Base-by-base conservation (phyloP, 164 flowering plant genomes). In the Umbilicus rupestris region DNA sequence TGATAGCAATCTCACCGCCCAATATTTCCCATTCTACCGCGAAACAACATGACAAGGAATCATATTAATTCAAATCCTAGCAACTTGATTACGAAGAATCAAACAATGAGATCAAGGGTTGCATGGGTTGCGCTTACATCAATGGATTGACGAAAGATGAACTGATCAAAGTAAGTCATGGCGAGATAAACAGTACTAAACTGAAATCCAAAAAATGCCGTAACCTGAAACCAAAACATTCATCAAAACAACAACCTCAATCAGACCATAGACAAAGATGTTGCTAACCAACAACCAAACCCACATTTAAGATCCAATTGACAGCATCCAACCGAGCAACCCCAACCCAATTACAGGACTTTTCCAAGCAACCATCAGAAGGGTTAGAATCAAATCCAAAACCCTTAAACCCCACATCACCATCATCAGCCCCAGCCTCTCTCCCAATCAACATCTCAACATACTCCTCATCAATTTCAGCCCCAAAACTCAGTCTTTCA, bases 1-100 rank as follows among this genome's bases (percentile, higher is more conserved):
- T 19, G 80, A 70, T 11, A 78, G 62, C 45, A 80, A 70, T 59
- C 67, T 60, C 2, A 78, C 42, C 22, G 73, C 76, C 83, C 80
- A 73, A 7, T 46, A 12, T 39, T 75, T 59, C 19, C 60, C 79
- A 52, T 60, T 68, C 83, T 80, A 59, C 46, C 62, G 30, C 35
- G 12, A 55, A 55, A 14, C 60, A 55, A 28, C 33, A 26, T 0
- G 6, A 12, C 28, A 55, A 28, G 60, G 33, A 55, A 55, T 9
- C 52, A 47, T 47, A 47, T n/a, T 20, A 50, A 22, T 24, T 7
- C 57, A 50, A 47, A 19, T 19, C 7, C 22, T 17, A 50, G 10
- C 57, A 50, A 22, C 28, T 7, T 50, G 22, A 6, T 1, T 3
- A 4, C 60, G 10, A 5, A n/a, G 15, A 55, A 14, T 12, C 17